Base-by-base conservation (phyloP, 169 alveolate species). In the Plasmodium sp. region DNA sequence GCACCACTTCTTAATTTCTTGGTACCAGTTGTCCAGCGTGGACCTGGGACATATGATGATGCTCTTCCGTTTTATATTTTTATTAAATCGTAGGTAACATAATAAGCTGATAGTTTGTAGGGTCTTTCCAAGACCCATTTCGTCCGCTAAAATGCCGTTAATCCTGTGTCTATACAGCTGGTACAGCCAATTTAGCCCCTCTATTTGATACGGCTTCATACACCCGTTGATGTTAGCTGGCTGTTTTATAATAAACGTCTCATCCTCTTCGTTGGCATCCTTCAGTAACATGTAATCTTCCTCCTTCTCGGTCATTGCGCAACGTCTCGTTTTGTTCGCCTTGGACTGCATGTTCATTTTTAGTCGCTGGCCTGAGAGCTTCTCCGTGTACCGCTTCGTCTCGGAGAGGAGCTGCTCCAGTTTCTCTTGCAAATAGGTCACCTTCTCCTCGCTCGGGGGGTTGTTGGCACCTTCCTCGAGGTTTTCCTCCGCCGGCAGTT, bases 61-160 rank as follows among this genome's bases (percentile, higher is more conserved):
- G 96, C 98, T 99, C 41, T 99, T 99, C 3, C 99, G 99, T 98
- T 99, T 97, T 31, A 98, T 98, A 77, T 97, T 96, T 85, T 98
- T 97, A 85, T 96, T 97, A 85, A 97, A 98, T 86, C 98, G 81
- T 82, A 99, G 92, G 92, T 98, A 99, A 5, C 99, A 98, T 77
- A 99, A 93, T 58, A 99, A 96, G 12, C 99, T 97, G 34, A 99
- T 99, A 0, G 99, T 98, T 96, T 99, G 98, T 33, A 99, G 98
- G n/a, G 99, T 99, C 77, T 99, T 99, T 27, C 99, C 99, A 12
- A 99, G 95, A 0, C 99, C 99, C 99, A 99, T 99, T 90, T 99
- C 99, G 94, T 99, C 99, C 6, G 99, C 99, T 83, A 99, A 94
- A 33, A 99, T 99, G 1, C 99, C 99, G 93, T 99, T 99, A 43